Evolutionary conservation across 2,329 filamentous ascomycete species (phyloP).

Genomic region (Pyrenophora tritici-repentis): DNA sequence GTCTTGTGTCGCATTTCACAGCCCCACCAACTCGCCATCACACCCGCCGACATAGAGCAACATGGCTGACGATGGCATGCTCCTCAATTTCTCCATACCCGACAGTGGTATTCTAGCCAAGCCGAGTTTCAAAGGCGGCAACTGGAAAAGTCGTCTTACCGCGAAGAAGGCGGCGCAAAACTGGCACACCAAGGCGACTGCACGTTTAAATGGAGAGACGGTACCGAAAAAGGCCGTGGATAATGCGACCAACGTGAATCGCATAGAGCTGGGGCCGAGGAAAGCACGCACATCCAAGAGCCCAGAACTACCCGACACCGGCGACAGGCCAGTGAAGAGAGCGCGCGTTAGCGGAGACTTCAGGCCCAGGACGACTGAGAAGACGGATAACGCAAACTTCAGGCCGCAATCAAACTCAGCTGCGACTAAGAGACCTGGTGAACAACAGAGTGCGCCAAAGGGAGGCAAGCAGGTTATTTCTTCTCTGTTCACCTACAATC

Average conservation of each 20-base stretch:
- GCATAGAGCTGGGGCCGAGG: slow-evolving; percentile 35
- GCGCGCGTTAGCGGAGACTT: slow-evolving; percentile 48
- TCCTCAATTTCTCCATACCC: slow-evolving; percentile 86
- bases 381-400: slow-evolving; percentile 27
- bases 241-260: slow-evolving; percentile 38
- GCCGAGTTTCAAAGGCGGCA: slow-evolving; percentile 79
- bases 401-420: slow-evolving; percentile 38
- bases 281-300: slow-evolving; percentile 21
- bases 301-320: slow-evolving; percentile 17
- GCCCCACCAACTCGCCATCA: slow-evolving; percentile 8
- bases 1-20: slow-evolving; percentile 1
- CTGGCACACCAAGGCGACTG: slow-evolving; percentile 53
- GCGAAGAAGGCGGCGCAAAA: slow-evolving; percentile 71
- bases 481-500: slow-evolving; percentile 90
- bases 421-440: slow-evolving; percentile 35
- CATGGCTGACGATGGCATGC: slow-evolving; percentile 95
- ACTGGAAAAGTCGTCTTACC: slow-evolving; percentile 85
- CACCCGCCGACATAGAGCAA: slow-evolving; percentile 12
- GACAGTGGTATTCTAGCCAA: slow-evolving; percentile 68
- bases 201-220: slow-evolving; percentile 37
- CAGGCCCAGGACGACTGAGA: slow-evolving; percentile 32
- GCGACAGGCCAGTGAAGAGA: slow-evolving; percentile 41
- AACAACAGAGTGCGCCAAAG: slow-evolving; percentile 41
- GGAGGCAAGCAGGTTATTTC: slow-evolving; percentile 74
- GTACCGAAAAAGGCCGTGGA: slow-evolving; percentile 26